Base-by-base conservation (phyloP, 2,329 filamentous ascomycete species). In the Epichloe amarillans region DNA sequence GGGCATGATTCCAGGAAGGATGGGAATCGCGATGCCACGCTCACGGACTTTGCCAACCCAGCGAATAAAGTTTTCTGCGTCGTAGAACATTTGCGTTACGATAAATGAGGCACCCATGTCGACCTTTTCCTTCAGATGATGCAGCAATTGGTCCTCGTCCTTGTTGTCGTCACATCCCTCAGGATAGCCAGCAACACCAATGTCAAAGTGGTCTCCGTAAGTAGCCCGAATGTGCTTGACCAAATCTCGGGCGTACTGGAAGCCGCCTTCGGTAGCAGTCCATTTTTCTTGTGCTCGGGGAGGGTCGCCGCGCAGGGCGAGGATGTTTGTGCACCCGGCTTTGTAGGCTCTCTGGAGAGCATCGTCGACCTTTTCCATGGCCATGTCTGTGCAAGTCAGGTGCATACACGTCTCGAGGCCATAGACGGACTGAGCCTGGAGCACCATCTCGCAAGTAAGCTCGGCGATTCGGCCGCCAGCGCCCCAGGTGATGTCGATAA, bases 41-140 rank as follows among this genome's bases (percentile, higher is more conserved):
- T 83, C 88, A 47, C 90, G 84, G 53, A 91, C 89, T 65, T 87
- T 93, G 58, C 79, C 74, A 38, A 94, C 86, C 93, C 93, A 98
- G 49, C 83, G 79, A 50, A 97, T 70, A 69, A 98, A 98, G 64
- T 93, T 91, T 62, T 98, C 91, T 47, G 82, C 90, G 62, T 98
- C 91, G 73, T 98, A 98, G 71, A 97, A 97, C 93, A 98, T 98
- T 71, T 98, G 93, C 0, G 93, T 97, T 50, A 98, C 87, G 56
- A 98, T 86, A 65, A 97, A 98, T 6, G 86, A 84, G 55, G 85
- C 90, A 48, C 93, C 93, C 53, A 88, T 87, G 64, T 98, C 93
- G 36, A 97, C 84, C 73, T 98, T 98, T 68, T 97, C 86, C 72
- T 97, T 97, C 62, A 98, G 71, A 66, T 97, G 93, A 56, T 93